Percentiles rank a stretch among this genome's conserved stretches.
phyloP scores from a whole-genome alignment of 2,329 filamentous ascomycete species.

The Cytospora piceicola region DNA sequence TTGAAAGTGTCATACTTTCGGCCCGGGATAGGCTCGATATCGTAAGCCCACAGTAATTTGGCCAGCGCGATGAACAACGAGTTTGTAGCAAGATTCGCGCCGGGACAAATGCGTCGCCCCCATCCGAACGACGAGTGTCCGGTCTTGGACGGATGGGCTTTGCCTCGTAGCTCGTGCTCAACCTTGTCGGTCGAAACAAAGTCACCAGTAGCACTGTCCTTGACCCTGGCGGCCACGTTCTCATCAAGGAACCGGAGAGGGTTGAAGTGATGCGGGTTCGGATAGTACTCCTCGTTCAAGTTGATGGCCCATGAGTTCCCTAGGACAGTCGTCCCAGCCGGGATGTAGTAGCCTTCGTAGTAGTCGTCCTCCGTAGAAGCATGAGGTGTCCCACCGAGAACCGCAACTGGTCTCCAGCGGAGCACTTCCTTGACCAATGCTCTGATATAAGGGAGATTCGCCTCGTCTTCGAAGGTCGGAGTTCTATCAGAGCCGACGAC shows the following conservation, averaged over 20 bases:
- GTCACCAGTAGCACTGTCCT: background rate
- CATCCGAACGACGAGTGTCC: constrained; percentile 52
- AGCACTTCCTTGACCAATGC: constrained; percentile 40
- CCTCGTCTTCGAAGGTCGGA: constrained; percentile 39
- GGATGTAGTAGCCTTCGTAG: constrained; percentile 54
- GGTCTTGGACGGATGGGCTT: constrained; percentile 32
- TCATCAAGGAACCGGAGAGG: constrained; percentile 32
- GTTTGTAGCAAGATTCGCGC: constrained; percentile 32
- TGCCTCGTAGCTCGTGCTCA: constrained; percentile 20
- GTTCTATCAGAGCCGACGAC: constrained; percentile 41
- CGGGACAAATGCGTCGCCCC: constrained; percentile 45
- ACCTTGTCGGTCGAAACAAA: background rate
- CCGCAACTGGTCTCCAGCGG: constrained; percentile 47
- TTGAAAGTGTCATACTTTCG: constrained; percentile 32
- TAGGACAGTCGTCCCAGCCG: constrained; percentile 50
- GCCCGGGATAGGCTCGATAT: constrained; percentile 34
- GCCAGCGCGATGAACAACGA: constrained; percentile 39
- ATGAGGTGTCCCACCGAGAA: constrained; percentile 50
- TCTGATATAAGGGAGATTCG: constrained; percentile 39
- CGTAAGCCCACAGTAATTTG: constrained; percentile 52
- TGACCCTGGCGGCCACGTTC: constrained; percentile 25
- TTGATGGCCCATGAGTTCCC: constrained; percentile 41
- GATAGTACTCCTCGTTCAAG: constrained; percentile 33
- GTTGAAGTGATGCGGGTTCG: constrained; percentile 33
- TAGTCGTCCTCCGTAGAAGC: constrained; percentile 52